Percentiles rank a stretch among this genome's conserved stretches.
phyloP scores from a whole-genome alignment of 176 grass and related monocot species.

The Alopecurus myosuroides region DNA sequence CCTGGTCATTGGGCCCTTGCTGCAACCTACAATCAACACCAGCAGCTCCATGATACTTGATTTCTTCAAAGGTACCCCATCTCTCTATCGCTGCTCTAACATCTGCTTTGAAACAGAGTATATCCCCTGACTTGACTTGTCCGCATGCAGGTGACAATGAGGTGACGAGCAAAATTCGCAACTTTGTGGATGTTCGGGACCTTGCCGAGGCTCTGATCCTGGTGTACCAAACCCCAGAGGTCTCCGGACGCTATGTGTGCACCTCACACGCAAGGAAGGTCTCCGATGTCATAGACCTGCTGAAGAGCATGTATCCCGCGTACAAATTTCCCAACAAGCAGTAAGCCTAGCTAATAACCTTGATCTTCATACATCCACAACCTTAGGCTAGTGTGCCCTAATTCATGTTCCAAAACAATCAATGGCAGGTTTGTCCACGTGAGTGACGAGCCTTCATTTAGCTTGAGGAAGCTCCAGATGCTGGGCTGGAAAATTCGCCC shows the following conservation, averaged over 20 bases:
- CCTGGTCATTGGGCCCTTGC: conserved; percentile 47
- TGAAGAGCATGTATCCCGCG: conserved; percentile 40
- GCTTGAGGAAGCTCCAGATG: conserved; percentile 30
- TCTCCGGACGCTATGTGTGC: conserved; percentile 49
- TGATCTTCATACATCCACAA: too few relatives aligned
- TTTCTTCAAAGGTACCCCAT: conserved; percentile 47
- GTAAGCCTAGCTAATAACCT: too few relatives aligned
- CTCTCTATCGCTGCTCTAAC: neutral
- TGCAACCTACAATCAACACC: conserved; percentile 56
- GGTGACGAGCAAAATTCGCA: conserved; percentile 21
- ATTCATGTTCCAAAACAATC: neutral
- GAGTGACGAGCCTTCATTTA: conserved; percentile 14
- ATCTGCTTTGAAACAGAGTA: neutral
- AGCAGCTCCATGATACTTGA: conserved; percentile 55
- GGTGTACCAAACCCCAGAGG: conserved; percentile 63
- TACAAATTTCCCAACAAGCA: conserved; percentile 33
- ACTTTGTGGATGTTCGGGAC: conserved; percentile 68
- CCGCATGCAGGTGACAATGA: conserved; percentile 24
- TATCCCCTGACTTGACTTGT: neutral
- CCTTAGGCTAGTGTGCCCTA: neutral
- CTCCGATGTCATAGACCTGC: conserved; percentile 35
- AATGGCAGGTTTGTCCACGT: conserved; percentile 22
- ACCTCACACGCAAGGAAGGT: conserved; percentile 7
- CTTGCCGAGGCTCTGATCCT: conserved; percentile 58
- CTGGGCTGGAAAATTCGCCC: conserved; percentile 44